A percentile compares a stretch with the other conserved stretches of the same genome.
phyloP scores from a whole-genome alignment of 805 yeast genomes.

The Nakazawaea ambrosiae region DNA sequence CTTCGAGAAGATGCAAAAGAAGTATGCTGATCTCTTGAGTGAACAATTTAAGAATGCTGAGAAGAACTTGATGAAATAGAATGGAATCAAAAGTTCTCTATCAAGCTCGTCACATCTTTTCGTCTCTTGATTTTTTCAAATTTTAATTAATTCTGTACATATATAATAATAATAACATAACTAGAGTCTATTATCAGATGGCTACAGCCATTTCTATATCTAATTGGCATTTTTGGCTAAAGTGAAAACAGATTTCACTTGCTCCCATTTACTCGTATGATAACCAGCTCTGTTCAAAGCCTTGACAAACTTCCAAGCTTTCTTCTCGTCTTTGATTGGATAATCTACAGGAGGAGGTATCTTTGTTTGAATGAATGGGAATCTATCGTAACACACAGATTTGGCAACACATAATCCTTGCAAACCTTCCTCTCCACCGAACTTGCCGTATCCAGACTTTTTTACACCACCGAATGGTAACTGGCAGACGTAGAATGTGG shows the following conservation, averaged over 20 bases:
- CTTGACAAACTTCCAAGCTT: constrained; percentile 84
- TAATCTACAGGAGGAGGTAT: constrained; percentile 90
- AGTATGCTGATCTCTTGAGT: constrained; percentile 49
- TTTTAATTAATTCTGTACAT: no score
- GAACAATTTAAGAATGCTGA: constrained; percentile 52
- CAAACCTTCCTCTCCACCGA: constrained; percentile 96
- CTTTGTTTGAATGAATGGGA: constrained; percentile 68
- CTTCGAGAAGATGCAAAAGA: constrained; percentile 66
- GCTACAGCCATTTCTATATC: neutral
- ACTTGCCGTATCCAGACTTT: constrained; percentile 94
- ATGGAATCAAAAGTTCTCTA: no score
- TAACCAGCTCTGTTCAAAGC: constrained; percentile 83
- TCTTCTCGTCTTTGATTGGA: constrained; percentile 74
- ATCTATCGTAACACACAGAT: constrained; percentile 78
- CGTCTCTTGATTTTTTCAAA: no score
- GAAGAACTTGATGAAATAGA: constrained; percentile 22
- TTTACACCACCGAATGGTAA: constrained; percentile 94
- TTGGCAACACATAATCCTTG: constrained; percentile 85
- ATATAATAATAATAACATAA: neutral
- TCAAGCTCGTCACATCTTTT: neutral
- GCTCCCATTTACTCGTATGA: constrained; percentile 66
- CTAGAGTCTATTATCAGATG: no score
- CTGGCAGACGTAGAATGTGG: constrained; percentile 92
- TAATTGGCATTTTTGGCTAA: constrained; percentile 40
- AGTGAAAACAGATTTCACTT: constrained; percentile 45